A percentile compares a stretch with the other conserved stretches of the same genome.
These are phyloP conservation scores for Coemansia sp. DNA, from an alignment of 192 early-diverging fungal genomes.

Conservation along the genomic window DNA sequence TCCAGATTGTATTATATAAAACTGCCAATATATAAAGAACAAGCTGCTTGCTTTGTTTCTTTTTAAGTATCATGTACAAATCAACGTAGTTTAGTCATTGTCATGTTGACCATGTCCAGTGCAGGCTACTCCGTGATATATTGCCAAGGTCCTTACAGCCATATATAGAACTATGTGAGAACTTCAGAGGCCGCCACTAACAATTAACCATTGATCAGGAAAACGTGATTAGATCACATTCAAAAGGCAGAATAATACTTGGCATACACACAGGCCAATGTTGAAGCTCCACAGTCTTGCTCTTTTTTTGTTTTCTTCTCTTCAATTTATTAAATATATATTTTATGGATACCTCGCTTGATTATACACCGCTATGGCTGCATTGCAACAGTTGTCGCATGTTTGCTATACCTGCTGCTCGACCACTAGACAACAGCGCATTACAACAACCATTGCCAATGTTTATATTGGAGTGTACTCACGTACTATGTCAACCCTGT, in stretches of 20 bases:
- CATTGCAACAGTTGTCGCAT: slow-evolving; percentile 42
- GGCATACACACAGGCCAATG: neutral
- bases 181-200: too few relatives aligned
- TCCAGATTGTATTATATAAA: too few relatives aligned
- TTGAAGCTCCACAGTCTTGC: too few relatives aligned
- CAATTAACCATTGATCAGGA: too few relatives aligned
- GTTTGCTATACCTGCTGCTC: slow-evolving; percentile 17
- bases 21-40: neutral
- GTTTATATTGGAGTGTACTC: slow-evolving; percentile 40
- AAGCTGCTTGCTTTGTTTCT: neutral
- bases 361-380: slow-evolving; percentile 27
- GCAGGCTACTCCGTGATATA: neutral
- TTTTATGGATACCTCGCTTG: neutral
- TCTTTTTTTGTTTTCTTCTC: neutral
- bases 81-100: too few relatives aligned
- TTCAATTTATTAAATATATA: neutral
- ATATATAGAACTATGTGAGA: neutral
- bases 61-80: too few relatives aligned
- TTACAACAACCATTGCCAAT: neutral
- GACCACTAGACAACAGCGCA: neutral
- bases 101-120: too few relatives aligned
- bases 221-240: too few relatives aligned
- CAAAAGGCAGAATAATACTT: too few relatives aligned
- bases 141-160: neutral
- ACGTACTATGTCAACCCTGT: slow-evolving; percentile 31